Percentiles rank a stretch among this genome's conserved stretches.
These are phyloP conservation scores for Fusarium lyarnte DNA, from an alignment of 2,329 filamentous ascomycete species.

Conservation along the genomic window DNA sequence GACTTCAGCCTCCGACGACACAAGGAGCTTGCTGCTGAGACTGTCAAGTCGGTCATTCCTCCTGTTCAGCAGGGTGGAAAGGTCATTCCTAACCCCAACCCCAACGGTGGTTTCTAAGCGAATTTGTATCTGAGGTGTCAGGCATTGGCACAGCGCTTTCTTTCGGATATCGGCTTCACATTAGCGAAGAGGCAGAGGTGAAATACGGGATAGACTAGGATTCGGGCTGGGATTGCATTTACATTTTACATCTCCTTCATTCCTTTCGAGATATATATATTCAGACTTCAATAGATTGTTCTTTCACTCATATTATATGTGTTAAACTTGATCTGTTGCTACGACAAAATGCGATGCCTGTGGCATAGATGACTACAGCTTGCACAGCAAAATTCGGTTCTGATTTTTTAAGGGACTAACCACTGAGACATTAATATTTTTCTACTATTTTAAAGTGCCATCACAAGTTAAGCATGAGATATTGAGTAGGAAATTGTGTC, in stretches of 20 bases:
- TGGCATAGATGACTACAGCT: too few species aligned
- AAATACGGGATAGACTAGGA: too few species aligned
- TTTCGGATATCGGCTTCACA: neutral
- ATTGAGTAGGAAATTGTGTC: too few species aligned
- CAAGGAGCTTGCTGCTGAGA: constrained; percentile 49
- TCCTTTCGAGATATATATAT: constrained; percentile 6
- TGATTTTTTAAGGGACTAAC: too few species aligned
- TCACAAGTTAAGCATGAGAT: accelerated
- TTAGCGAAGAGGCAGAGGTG: neutral
- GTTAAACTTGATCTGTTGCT: neutral
- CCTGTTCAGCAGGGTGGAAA: constrained; percentile 48
- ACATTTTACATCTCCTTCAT: constrained; percentile 1
- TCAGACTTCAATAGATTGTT: neutral
- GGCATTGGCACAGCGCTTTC: neutral
- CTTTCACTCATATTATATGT: neutral
- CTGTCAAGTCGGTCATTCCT: constrained; percentile 46
- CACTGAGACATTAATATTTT: neutral
- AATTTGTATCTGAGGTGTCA: neutral
- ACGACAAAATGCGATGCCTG: accelerated
- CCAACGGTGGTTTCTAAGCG: constrained; percentile 49
- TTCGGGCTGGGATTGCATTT: neutral
- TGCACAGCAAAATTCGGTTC: neutral
- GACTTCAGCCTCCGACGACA: constrained; percentile 52
- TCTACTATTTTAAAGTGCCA: neutral
- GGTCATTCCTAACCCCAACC: constrained; percentile 55